These are phyloP conservation scores for Phytophthora tubulina DNA, from an alignment of 352 stramenopile species.

Conservation along the genomic window DNA sequence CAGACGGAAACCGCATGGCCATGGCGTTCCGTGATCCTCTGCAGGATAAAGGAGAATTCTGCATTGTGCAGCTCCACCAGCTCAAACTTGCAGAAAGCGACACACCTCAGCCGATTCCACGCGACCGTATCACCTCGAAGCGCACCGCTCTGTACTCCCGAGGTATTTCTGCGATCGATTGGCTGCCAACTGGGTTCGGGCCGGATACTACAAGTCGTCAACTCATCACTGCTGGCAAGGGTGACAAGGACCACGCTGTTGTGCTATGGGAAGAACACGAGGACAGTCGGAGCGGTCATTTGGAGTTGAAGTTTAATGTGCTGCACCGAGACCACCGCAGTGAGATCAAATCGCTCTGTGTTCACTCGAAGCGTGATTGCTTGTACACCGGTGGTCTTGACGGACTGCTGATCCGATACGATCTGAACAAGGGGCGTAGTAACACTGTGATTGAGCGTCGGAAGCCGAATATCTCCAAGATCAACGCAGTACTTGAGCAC, in stretches of 20 bases:
- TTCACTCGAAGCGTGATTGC: conserved; percentile 75
- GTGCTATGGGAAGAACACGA: conserved; percentile 82
- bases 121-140: conserved; percentile 66
- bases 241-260: conserved; percentile 67
- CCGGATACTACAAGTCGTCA: conserved; percentile 52
- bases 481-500: conserved; percentile 86
- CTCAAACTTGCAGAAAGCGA: conserved; percentile 59
- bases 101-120: conserved; percentile 56
- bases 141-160: conserved; percentile 66
- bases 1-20: conserved; percentile 75
- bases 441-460: conserved; percentile 71
- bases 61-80: conserved; percentile 76
- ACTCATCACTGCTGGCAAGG: conserved; percentile 71
- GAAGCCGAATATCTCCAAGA: conserved; percentile 84
- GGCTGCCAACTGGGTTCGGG: conserved; percentile 67
- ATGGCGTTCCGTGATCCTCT: conserved; percentile 84
- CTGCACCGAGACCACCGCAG: conserved; percentile 81
- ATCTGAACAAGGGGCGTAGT: conserved; percentile 58
- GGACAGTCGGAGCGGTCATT: conserved; percentile 26
- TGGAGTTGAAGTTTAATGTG: conserved; percentile 73
- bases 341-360: conserved; percentile 79
- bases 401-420: conserved; percentile 76
- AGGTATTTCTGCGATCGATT: conserved; percentile 77
- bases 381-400: conserved; percentile 83
- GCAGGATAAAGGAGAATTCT: conserved; percentile 73